These are phyloP conservation scores for Cyclostephanos tholiformis DNA, from an alignment of 108 stramenopile species.

Conservation along the genomic window DNA sequence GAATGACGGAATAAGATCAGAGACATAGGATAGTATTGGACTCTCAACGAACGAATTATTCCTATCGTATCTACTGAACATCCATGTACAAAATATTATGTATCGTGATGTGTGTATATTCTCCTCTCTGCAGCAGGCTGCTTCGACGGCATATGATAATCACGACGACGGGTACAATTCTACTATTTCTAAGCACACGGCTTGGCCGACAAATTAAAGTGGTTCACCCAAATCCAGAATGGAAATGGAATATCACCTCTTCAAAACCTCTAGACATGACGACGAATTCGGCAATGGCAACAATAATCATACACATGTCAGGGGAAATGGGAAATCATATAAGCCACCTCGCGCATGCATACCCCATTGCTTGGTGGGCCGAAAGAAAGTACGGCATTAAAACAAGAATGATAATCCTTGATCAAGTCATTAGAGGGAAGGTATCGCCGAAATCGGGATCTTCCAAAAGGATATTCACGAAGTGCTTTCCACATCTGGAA, in stretches of 20 bases:
- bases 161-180: too few species aligned
- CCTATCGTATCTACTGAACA: too few species aligned
- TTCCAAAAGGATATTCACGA: neutral
- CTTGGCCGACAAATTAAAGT: too few species aligned
- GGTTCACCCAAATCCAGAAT: neutral
- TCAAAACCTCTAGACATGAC: neutral
- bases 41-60: too few species aligned
- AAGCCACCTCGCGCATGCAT: slow-evolving; percentile 37
- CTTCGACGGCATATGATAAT: too few species aligned
- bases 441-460: neutral
- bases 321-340: slow-evolving; percentile 72
- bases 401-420: slow-evolving; percentile 13
- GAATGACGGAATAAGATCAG: too few species aligned
- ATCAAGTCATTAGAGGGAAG: neutral
- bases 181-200: too few species aligned
- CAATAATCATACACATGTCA: slow-evolving; percentile 50
- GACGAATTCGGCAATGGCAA: slow-evolving; percentile 11
- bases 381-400: slow-evolving; percentile 40
- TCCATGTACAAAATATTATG: too few species aligned
- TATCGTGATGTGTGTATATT: too few species aligned
- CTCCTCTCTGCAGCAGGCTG: too few species aligned
- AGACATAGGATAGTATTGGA: too few species aligned
- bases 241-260: neutral
- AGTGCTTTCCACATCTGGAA: neutral
- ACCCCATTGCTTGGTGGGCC: slow-evolving; percentile 36